Percentiles rank a stretch among this genome's conserved stretches.
phyloP scores from a whole-genome alignment of 768 basidiomycete genomes.

The Tylopilus intermedius region DNA sequence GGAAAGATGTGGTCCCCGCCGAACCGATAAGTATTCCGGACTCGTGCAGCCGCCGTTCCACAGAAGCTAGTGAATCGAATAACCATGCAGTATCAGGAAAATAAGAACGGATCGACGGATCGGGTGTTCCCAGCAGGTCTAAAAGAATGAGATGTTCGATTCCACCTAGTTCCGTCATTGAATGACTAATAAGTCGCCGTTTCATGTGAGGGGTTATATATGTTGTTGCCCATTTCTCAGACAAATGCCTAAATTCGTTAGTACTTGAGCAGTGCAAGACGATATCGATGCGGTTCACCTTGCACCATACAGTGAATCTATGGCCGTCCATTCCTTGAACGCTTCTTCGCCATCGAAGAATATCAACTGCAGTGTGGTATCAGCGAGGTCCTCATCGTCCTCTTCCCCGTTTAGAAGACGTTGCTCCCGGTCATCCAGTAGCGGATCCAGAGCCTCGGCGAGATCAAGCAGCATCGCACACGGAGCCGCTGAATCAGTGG shows the following conservation, averaged over 20 bases:
- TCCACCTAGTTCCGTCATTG: conserved; percentile 60
- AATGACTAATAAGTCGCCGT: conserved; percentile 50
- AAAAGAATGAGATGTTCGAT: conserved; percentile 92
- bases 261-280: neutral
- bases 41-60: conserved; percentile 67
- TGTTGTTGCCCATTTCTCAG: conserved; percentile 73
- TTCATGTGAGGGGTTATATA: conserved; percentile 59
- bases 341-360: conserved; percentile 99
- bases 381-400: conserved; percentile 71
- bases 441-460: conserved; percentile 73
- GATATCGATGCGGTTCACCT: conserved; percentile 42
- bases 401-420: conserved; percentile 51
- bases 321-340: conserved; percentile 81
- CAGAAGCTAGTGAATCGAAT: conserved; percentile 68
- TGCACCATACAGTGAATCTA: conserved; percentile 93
- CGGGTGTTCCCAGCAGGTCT: conserved; percentile 79
- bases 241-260: conserved; percentile 64
- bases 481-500: conserved; percentile 94
- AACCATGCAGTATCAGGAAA: conserved; percentile 91
- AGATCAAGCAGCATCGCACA: conserved; percentile 93
- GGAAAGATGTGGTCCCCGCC: conserved; percentile 39
- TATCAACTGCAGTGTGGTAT: conserved; percentile 85
- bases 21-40: conserved; percentile 56
- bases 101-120: conserved; percentile 74
- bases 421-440: conserved; percentile 58